Conservation (phyloP, 1,284 basidiomycete genomes). For the Ceratobasidium sp. region DNA sequence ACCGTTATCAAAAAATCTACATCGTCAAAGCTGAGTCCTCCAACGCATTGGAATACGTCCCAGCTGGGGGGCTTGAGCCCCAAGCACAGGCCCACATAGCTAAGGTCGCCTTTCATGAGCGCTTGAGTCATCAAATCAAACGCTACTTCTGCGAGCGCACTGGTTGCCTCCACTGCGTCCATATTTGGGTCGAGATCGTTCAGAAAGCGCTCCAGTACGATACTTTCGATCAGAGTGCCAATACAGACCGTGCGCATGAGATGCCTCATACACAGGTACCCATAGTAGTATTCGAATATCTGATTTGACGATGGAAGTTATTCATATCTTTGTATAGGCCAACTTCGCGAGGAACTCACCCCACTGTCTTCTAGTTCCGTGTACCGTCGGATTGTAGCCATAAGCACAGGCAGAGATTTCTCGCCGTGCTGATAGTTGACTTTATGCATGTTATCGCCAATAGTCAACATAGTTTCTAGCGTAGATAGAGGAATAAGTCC, state of each 20-base stretch:
- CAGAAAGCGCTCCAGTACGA: slow-evolving; percentile 11
- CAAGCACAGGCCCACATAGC: no score
- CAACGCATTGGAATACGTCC: background rate
- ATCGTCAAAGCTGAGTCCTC: slow-evolving; percentile 17
- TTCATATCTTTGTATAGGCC: background rate
- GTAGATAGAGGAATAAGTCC: background rate
- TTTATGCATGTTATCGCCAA: slow-evolving; percentile 42
- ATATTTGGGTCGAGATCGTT: background rate
- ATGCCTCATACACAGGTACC: slow-evolving; percentile 21
- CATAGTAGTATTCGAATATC: slow-evolving; percentile 34
- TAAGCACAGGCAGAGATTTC: slow-evolving; percentile 12
- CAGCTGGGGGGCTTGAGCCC: background rate
- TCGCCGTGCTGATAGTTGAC: slow-evolving; percentile 16
- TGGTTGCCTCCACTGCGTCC: background rate
- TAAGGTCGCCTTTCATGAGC: background rate
- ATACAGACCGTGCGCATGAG: slow-evolving; percentile 36
- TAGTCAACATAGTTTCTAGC: slow-evolving; percentile 10
- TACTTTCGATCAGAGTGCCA: slow-evolving; percentile 6
- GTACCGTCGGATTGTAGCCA: slow-evolving; percentile 16
- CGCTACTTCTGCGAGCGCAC: background rate
- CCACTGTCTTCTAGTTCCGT: background rate
- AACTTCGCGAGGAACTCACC: background rate
- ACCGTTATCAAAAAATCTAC: slow-evolving; percentile 8
- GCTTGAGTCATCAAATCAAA: background rate
- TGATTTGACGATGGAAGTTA: background rate